Evolutionary conservation across 2,329 filamentous ascomycete genomes (phyloP), one percentile per base, ranked within the genome.

Genomic region (Alternaria sp.): DNA sequence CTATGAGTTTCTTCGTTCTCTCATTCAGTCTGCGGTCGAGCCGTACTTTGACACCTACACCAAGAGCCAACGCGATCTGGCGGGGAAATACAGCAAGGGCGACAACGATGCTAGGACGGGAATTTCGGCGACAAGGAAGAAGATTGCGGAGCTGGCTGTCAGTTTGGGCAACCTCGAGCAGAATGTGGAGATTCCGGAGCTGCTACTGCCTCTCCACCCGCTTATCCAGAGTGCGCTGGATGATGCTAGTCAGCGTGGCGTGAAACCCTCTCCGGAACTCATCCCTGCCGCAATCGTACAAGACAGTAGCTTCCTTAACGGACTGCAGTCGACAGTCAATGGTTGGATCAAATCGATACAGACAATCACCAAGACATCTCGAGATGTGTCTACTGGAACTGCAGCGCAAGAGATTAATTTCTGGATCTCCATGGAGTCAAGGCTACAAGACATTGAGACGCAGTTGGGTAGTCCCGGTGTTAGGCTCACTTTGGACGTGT

Each of bases 321-420:
- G 91, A 70, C 84, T 99, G 38, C 95, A 98, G 77, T 90, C 92
- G 52, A 95, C 90, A 50, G 95, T 98, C 62, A 99, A 98, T 78
- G 90, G 90, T 65, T 99, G 95, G 95, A 99, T 99, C 82, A 97
- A 97, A 82, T 97, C 94, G 11, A 99, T 99, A 67, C 94, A 97
- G 78, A 90, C 91, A 49, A 96, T 97, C 70, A 99, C 95, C 40
- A 96, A 96, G 81, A 91, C 97, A 84, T 92, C 93, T 41, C 89
- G 93, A 73, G 95, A 99, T 71, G 89, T 92, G 1, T 76, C 90
- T 78, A 85, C 86, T 67, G 85, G 89, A 32, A 97, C 93, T 22
- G 95, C 95, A 32, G 94, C 92, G 58, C 95, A 98, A 78, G 95
- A 99, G 79, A 97, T 99, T 79, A 97, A 97, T 79, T 99, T 99